phyloP scores from a whole-genome alignment of 2,329 filamentous ascomycete species.

The Monilinia laxa region DNA sequence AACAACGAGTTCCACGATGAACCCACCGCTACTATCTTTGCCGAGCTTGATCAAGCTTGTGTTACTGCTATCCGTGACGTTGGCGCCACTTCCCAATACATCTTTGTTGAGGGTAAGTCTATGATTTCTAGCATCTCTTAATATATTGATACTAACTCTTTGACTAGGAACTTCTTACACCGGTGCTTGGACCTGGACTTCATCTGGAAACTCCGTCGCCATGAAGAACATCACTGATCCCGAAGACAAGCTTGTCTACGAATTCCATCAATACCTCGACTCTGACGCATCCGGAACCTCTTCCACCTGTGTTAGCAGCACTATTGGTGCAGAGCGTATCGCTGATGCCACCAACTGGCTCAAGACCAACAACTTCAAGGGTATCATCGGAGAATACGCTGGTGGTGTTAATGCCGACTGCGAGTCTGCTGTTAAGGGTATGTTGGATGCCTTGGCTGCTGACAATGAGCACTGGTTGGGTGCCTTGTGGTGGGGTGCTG shows the following conservation, averaged over 20 bases:
- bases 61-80: slow-evolving; percentile 47
- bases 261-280: slow-evolving; percentile 64
- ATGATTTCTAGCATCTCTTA: not conserved
- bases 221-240: slow-evolving; percentile 52
- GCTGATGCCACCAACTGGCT: slow-evolving; percentile 54
- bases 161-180: slow-evolving; percentile 40
- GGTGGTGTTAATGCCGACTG: slow-evolving; percentile 52
- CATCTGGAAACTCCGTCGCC: slow-evolving; percentile 44
- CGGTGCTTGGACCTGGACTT: slow-evolving; percentile 42
- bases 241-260: slow-evolving; percentile 54
- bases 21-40: slow-evolving; percentile 13
- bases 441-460: slow-evolving; percentile 48
- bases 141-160: not conserved
- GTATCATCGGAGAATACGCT: slow-evolving; percentile 55
- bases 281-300: slow-evolving; percentile 53
- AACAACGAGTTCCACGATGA: slow-evolving; percentile 48
- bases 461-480: slow-evolving; percentile 56
- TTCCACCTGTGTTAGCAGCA: slow-evolving; percentile 50
- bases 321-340: slow-evolving; percentile 55
- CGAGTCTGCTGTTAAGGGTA: slow-evolving; percentile 49
- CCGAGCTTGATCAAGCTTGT: slow-evolving; percentile 46
- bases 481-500: slow-evolving; percentile 54
- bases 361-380: slow-evolving; percentile 51
- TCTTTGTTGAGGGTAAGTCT: slow-evolving; percentile 54
- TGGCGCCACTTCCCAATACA: slow-evolving; percentile 52